Conservation (phyloP, 345 rosid genomes). For the Rubroshorea leprosula region DNA sequence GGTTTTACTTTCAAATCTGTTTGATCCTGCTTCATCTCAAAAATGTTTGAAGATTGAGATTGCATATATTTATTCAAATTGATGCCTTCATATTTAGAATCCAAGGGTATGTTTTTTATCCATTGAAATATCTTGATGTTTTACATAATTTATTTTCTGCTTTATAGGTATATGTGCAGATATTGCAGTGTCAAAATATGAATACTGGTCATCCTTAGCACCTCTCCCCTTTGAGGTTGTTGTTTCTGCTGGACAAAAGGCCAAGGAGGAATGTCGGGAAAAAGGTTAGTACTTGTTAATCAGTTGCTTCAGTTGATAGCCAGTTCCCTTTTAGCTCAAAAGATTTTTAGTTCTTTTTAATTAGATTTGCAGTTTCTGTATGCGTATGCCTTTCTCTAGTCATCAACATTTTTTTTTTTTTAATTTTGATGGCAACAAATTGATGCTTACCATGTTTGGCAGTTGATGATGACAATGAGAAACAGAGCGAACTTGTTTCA, state of each 20-base stretch:
- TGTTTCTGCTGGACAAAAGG: slow-evolving; percentile 96
- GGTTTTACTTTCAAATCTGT: too few species aligned
- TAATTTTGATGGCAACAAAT: too few species aligned
- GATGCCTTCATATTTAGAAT: background rate
- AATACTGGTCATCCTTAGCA: slow-evolving; percentile 97
- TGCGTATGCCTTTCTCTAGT: background rate
- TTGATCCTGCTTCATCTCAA: slow-evolving; percentile 10
- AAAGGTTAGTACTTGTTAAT: slow-evolving; percentile 48
- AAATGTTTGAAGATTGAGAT: too few species aligned
- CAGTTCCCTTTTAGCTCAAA: background rate
- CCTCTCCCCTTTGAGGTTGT: slow-evolving; percentile 98
- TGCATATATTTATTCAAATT: too few species aligned
- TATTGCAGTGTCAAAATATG: slow-evolving; percentile 76
- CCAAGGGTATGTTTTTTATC: background rate
- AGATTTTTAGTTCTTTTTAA: too few species aligned
- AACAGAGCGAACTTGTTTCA: slow-evolving; percentile 54
- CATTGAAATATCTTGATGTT: too few species aligned
- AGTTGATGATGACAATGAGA: slow-evolving; percentile 65
- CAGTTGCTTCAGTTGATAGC: slow-evolving; percentile 10
- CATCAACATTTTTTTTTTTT: too few species aligned
- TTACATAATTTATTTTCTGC: slow-evolving; percentile 20
- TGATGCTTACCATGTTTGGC: slow-evolving; percentile 17
- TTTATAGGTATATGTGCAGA: slow-evolving; percentile 86
- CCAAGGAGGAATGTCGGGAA: slow-evolving; percentile 73
- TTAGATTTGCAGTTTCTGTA: too few species aligned